A percentile compares a stretch with the other conserved stretches of the same genome.
Evolutionary conservation across 306 rosid genomes (phyloP).

Genomic region (Cercis canadensis): DNA sequence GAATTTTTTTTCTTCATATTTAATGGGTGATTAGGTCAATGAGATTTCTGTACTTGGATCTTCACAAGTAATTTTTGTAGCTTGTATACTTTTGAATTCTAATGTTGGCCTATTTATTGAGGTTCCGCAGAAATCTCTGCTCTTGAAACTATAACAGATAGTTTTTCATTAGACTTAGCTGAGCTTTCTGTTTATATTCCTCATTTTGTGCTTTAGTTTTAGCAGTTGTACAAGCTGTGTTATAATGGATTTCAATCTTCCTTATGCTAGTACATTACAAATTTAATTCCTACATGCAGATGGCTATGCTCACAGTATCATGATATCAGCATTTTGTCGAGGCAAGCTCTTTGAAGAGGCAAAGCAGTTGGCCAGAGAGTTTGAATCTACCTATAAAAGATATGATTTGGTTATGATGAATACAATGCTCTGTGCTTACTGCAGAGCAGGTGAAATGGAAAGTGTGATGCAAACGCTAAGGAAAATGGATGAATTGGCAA

Average conservation of each 20-base stretch:
- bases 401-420: conserved; percentile 89
- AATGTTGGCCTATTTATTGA: not conserved
- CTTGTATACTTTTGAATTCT: not conserved
- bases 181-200: conserved; percentile 5
- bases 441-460: conserved; percentile 94
- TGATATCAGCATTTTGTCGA: conserved; percentile 89
- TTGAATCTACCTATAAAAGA: conserved; percentile 68
- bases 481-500: conserved; percentile 88
- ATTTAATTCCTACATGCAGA: conserved; percentile 59
- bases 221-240: conserved; percentile 15
- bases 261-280: conserved; percentile 30
- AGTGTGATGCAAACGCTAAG: conserved; percentile 88
- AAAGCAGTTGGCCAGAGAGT: conserved; percentile 78
- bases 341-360: conserved; percentile 86
- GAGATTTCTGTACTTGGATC: conserved; percentile 7
- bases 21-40: not conserved
- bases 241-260: conserved; percentile 1
- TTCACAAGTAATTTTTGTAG: no score
- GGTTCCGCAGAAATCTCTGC: conserved; percentile 21
- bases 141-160: conserved; percentile 27
- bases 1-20: not conserved
- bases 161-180: no score
- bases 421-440: conserved; percentile 92
- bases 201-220: conserved; percentile 7
- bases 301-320: conserved; percentile 94